A percentile compares a stretch with the other conserved stretches of the same genome.
These are phyloP conservation scores for Fusarium sp. DNA, from an alignment of 2,329 filamentous ascomycete species.

Conservation along the genomic window DNA sequence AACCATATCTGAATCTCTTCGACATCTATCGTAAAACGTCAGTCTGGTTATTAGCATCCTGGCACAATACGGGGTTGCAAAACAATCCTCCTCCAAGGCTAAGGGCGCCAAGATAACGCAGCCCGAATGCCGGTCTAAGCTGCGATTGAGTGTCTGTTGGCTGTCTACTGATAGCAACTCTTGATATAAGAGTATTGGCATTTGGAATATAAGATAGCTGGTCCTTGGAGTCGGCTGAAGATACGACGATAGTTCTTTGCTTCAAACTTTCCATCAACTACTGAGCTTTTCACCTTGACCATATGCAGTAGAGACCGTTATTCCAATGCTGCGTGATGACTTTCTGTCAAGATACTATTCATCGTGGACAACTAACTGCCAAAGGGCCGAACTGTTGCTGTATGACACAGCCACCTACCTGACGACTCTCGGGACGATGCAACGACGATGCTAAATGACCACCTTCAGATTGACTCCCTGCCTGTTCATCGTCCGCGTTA, in stretches of 20 bases:
- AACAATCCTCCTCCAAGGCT: background rate
- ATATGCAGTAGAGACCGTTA: background rate
- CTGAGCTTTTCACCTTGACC: no score
- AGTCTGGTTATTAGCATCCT: background rate
- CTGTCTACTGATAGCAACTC: background rate
- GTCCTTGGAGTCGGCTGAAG: no score
- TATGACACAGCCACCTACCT: background rate
- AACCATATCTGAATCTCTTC: background rate
- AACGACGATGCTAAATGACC: background rate
- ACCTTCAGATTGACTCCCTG: background rate
- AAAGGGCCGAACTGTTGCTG: background rate
- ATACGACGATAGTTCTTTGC: no score
- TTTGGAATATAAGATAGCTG: background rate
- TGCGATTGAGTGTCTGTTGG: background rate
- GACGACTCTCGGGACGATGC: background rate
- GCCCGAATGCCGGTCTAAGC: background rate
- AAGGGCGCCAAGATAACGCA: background rate
- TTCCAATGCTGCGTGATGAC: background rate
- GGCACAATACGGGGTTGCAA: no score
- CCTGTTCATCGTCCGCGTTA: background rate
- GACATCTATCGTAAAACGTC: no score
- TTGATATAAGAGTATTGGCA: background rate
- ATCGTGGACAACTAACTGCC: background rate
- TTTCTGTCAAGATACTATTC: background rate
- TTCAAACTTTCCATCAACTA: no score